These are phyloP conservation scores for Lojkania enalia DNA, from an alignment of 2,329 filamentous ascomycete species.

Conservation along the genomic window DNA sequence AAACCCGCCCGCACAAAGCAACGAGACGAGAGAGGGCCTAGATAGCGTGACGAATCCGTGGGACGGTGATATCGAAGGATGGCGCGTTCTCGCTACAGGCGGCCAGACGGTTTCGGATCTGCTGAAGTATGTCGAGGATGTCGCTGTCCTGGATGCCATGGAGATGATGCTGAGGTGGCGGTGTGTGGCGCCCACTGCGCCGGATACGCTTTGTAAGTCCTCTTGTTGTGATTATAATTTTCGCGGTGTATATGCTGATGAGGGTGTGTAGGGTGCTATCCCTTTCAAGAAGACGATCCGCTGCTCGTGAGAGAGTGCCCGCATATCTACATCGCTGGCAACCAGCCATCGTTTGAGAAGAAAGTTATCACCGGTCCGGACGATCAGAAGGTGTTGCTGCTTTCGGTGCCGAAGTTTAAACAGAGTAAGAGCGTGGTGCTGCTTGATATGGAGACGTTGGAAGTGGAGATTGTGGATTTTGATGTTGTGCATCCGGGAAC, in stretches of 20 bases:
- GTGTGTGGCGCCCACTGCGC: conserved; percentile 87
- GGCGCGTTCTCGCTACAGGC: conserved; percentile 81
- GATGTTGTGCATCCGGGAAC: conserved; percentile 20
- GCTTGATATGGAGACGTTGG: conserved; percentile 82
- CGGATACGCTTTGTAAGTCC: conserved; percentile 86
- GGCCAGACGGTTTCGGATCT: conserved; percentile 95
- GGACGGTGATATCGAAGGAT: conserved; percentile 88
- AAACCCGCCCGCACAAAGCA: conserved; percentile 48
- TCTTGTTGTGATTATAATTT: background rate
- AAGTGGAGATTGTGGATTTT: conserved; percentile 66
- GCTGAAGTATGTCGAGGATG: conserved; percentile 82
- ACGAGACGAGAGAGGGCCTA: conserved; percentile 67
- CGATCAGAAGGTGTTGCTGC: conserved; percentile 72
- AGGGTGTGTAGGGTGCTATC: conserved; percentile 82
- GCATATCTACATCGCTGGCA: conserved; percentile 88
- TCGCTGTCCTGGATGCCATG: conserved; percentile 84
- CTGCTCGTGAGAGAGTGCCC: conserved; percentile 85
- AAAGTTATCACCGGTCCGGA: conserved; percentile 65
- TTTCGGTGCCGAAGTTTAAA: conserved; percentile 83
- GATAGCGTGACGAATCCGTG: conserved; percentile 91
- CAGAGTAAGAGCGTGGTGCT: conserved; percentile 79
- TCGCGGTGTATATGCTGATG: background rate
- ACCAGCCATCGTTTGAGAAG: conserved; percentile 78
- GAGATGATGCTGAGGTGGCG: conserved; percentile 93
- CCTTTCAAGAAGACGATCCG: conserved; percentile 90